These are phyloP conservation scores for Dianthus caryophyllus DNA, from an alignment of 148 eudicot genomes.

Conservation along the genomic window DNA sequence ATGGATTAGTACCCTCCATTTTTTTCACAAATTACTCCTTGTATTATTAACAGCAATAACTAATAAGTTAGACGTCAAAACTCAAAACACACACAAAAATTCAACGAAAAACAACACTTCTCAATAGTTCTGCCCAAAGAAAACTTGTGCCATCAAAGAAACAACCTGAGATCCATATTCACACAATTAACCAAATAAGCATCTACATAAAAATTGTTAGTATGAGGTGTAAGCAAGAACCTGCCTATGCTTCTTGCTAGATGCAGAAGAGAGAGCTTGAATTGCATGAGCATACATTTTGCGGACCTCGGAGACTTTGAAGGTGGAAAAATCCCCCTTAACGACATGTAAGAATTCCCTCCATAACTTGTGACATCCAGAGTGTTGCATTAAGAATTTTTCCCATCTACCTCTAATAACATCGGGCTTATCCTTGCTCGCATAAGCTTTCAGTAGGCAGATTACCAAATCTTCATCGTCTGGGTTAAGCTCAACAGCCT, in stretches of 20 bases:
- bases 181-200: conserved; percentile 7
- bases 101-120: background rate
- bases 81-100: background rate
- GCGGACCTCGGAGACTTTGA: conserved; percentile 84
- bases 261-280: conserved; percentile 77
- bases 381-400: conserved; percentile 64
- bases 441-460: conserved; percentile 71
- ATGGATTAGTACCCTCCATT: background rate
- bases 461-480: conserved; percentile 78
- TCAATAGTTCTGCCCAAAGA: background rate
- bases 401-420: conserved; percentile 81
- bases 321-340: conserved; percentile 79
- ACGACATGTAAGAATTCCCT: conserved; percentile 64
- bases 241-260: conserved; percentile 85
- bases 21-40: background rate
- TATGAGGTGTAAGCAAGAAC: conserved; percentile 44
- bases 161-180: background rate
- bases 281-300: conserved; percentile 74
- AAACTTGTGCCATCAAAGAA: background rate
- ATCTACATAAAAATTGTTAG: conserved; percentile 16
- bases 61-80: background rate
- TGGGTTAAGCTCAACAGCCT: conserved; percentile 81
- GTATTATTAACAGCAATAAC: background rate
- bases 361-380: conserved; percentile 82
- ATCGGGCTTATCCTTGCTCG: conserved; percentile 60